These are phyloP conservation scores for Cercospora sojina DNA, from an alignment of 2,329 filamentous ascomycete genomes.

Conservation along the genomic window DNA sequence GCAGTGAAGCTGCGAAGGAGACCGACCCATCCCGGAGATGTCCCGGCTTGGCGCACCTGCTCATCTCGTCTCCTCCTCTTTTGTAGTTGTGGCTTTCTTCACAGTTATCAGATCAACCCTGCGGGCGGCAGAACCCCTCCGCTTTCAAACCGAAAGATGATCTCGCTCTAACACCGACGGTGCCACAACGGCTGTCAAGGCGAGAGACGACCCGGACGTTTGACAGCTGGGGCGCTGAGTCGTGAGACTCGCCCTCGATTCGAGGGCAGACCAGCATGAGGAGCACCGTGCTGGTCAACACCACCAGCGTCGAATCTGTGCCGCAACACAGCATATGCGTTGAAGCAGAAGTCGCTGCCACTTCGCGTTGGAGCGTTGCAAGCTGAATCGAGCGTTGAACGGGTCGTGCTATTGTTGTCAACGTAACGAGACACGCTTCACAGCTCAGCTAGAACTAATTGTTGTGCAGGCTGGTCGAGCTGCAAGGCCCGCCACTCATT, in stretches of 20 bases:
- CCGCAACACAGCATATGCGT: neutral
- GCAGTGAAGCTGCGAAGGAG: neutral
- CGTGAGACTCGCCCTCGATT: neutral
- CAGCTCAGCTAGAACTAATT: neutral
- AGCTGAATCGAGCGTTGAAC: neutral
- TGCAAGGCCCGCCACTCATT: neutral
- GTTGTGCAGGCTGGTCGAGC: neutral
- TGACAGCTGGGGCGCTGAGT: neutral
- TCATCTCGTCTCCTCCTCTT: too few relatives aligned
- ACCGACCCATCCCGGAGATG: neutral
- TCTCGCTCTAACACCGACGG: neutral
- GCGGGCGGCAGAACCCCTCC: too few relatives aligned
- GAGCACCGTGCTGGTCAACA: neutral
- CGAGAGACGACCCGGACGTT: neutral
- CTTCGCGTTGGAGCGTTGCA: neutral
- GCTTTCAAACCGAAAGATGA: neutral
- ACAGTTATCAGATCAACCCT: too few relatives aligned
- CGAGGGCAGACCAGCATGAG: neutral
- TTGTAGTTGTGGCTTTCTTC: too few relatives aligned
- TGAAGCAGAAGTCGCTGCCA: neutral
- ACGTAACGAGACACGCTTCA: neutral
- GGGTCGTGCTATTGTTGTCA: neutral
- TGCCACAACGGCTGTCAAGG: neutral
- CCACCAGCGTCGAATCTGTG: neutral
- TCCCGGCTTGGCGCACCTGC: neutral